Evolutionary conservation across 805 yeast genomes (phyloP).

Genomic region (Metschnikowia orientalis): DNA sequence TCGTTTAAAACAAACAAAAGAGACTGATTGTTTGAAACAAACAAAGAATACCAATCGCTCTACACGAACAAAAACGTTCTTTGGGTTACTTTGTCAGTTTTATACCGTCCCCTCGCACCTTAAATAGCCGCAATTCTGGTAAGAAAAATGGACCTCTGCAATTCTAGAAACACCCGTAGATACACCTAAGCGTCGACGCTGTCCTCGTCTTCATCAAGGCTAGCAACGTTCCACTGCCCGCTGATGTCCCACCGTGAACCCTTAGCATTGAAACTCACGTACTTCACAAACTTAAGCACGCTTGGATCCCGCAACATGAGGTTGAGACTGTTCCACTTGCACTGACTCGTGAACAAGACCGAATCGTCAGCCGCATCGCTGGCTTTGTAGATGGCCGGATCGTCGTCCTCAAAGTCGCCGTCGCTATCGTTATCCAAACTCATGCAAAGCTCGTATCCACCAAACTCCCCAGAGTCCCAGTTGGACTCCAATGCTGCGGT

Average conservation of each 20-base stretch:
- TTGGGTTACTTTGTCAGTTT: no score
- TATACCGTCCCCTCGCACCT: no score
- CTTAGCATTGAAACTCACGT: conserved; percentile 80
- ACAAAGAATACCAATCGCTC: no score
- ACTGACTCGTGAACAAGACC: conserved; percentile 73
- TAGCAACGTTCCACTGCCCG: conserved; percentile 72
- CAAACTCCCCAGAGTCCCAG: conserved; percentile 87
- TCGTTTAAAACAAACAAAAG: no score
- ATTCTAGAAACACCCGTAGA: no score
- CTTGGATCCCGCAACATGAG: conserved; percentile 78
- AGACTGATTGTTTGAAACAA: no score
- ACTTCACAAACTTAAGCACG: conserved; percentile 88
- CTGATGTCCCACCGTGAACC: conserved; percentile 92
- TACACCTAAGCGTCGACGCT: no score
- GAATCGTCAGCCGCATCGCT: conserved; percentile 61
- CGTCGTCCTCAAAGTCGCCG: conserved; percentile 52
- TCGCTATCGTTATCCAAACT: conserved; percentile 46
- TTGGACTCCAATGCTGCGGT: conserved; percentile 47
- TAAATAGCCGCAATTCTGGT: no score
- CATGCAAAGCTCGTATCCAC: conserved; percentile 95
- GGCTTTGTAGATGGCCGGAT: conserved; percentile 75
- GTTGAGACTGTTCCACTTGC: conserved; percentile 76
- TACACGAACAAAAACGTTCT: no score
- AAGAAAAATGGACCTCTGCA: no score
- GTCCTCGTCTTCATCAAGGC: conserved; percentile 42